Percentiles rank a stretch among this genome's conserved stretches.
phyloP scores from a whole-genome alignment of 225 moss, liverwort and hornwort genomes.

The Thuidium tamariscinum region DNA sequence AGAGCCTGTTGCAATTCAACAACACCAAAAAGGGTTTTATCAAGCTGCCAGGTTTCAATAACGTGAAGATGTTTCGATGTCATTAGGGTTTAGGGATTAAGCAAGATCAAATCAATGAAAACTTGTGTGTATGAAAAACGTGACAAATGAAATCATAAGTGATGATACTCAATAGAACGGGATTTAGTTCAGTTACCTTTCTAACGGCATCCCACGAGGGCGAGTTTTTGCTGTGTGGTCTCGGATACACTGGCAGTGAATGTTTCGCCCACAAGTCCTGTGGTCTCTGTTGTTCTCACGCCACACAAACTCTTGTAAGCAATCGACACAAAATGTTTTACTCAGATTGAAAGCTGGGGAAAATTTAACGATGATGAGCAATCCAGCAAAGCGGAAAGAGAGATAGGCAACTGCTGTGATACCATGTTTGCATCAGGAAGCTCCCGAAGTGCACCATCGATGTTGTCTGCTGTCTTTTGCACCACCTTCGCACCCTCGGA shows the following conservation, averaged over 20 bases:
- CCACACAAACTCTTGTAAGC: background rate
- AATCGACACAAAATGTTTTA: too few relatives aligned
- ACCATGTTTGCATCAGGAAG: conserved; percentile 98
- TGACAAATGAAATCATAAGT: background rate
- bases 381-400: background rate
- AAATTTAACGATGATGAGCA: background rate
- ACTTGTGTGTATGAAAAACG: fast-evolving
- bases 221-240: conserved; percentile 51
- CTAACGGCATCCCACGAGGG: conserved; percentile 55
- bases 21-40: background rate
- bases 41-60: background rate
- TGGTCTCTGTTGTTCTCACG: conserved; percentile 33
- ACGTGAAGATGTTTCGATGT: background rate
- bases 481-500: conserved; percentile 64
- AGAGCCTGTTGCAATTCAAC: background rate
- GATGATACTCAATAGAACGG: background rate
- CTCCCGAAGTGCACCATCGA: conserved; percentile 78
- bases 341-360: background rate
- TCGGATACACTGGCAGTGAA: conserved; percentile 48
- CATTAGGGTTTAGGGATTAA: background rate
- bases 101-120: background rate
- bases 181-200: conserved; percentile 17
- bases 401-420: background rate
- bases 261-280: conserved; percentile 85
- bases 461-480: conserved; percentile 62